Evolutionary conservation across 2,329 filamentous ascomycete genomes (phyloP).

Genomic region (Cytospora leucostoma): DNA sequence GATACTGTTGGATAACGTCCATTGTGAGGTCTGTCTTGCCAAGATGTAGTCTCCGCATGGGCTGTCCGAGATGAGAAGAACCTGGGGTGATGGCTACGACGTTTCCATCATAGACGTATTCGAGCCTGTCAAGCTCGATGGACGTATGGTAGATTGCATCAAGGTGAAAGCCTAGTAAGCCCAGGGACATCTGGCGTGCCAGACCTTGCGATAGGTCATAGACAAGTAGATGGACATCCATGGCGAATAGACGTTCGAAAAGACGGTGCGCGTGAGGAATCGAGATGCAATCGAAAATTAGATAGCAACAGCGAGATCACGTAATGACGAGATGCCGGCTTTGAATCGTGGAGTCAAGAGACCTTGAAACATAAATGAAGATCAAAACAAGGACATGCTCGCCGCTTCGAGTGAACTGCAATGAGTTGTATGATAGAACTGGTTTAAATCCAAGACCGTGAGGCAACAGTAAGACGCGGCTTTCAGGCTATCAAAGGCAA

Average conservation of each 20-base stretch:
- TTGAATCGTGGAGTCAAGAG: neutral
- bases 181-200: conserved; percentile 56
- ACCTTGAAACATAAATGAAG: neutral
- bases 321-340: too few species aligned
- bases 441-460: neutral
- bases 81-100: conserved; percentile 81
- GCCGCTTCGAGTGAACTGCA: conserved; percentile 2
- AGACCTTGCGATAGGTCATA: conserved; percentile 74
- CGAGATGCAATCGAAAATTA: neutral
- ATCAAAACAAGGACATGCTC: conserved; percentile 9
- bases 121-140: conserved; percentile 78
- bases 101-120: conserved; percentile 89
- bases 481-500: conserved; percentile 12
- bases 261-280: neutral
- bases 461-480: conserved; percentile 25
- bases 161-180: conserved; percentile 61
- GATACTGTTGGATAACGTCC: conserved; percentile 82
- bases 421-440: neutral
- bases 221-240: conserved; percentile 77
- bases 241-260: conserved; percentile 36
- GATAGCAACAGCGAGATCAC: too few species aligned
- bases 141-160: conserved; percentile 97
- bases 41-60: conserved; percentile 73
- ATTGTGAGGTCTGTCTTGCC: conserved; percentile 77
- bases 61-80: conserved; percentile 80